A percentile compares a stretch with the other conserved stretches of the same genome.
phyloP scores from a whole-genome alignment of 78 protist genomes.

The Speleostelium caveatum region DNA sequence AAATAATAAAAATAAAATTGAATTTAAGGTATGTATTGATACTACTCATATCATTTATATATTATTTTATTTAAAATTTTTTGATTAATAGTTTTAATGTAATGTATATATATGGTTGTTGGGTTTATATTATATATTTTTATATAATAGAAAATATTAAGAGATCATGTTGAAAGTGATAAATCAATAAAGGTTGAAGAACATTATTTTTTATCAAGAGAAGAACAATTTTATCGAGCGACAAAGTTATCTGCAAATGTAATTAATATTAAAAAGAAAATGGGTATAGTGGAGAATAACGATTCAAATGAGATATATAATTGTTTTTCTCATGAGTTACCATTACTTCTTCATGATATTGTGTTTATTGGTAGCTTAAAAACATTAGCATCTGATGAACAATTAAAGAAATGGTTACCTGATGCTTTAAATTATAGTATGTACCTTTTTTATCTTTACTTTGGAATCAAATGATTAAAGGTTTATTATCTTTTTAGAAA shows the following conservation, averaged over 20 bases:
- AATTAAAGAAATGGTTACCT: conserved; percentile 36
- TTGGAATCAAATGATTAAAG: not conserved
- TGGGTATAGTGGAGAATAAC: not conserved
- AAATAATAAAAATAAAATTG: no score
- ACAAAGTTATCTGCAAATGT: not conserved
- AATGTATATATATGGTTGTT: no score
- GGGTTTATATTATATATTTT: no score
- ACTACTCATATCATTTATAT: no score
- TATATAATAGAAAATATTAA: no score
- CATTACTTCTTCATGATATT: conserved; percentile 46
- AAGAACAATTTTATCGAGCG: conserved; percentile 31
- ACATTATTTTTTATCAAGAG: conserved; percentile 52
- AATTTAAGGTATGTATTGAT: no score
- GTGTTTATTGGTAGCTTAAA: conserved; percentile 48
- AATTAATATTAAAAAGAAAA: conserved; percentile 8
- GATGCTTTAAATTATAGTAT: conserved; percentile 11
- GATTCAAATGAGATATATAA: not conserved
- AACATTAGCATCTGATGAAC: conserved; percentile 66
- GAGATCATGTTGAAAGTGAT: no score
- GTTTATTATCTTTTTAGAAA: no score
- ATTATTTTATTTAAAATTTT: no score
- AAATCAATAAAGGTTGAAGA: no score
- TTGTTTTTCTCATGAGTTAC: conserved; percentile 22
- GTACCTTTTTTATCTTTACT: not conserved
- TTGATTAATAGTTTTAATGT: no score